phyloP scores from a whole-genome alignment of 257 asterid species.

The Leonotis leonurus region DNA sequence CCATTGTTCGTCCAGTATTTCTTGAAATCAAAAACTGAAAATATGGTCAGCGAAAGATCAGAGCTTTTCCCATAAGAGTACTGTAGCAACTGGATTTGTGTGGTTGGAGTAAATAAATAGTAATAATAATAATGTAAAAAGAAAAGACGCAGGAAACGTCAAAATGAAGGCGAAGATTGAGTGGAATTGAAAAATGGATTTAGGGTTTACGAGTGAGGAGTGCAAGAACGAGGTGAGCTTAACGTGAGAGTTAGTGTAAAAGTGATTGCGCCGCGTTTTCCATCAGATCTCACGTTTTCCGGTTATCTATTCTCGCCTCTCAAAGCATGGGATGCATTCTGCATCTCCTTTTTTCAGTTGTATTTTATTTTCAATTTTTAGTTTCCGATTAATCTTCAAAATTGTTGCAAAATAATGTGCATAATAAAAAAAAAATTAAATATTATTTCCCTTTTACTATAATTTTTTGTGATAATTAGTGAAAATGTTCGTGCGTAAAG shows the following conservation, averaged over 20 bases:
- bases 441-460: no score
- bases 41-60: background rate
- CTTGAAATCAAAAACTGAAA: background rate
- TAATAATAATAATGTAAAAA: background rate
- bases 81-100: slow-evolving; percentile 4
- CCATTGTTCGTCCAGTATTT: slow-evolving; percentile 36
- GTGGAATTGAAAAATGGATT: slow-evolving; percentile 3
- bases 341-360: background rate
- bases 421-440: no score
- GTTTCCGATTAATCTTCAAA: no score
- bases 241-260: slow-evolving; percentile 6
- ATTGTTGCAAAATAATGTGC: no score
- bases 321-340: background rate
- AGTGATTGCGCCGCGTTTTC: background rate
- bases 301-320: background rate
- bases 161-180: slow-evolving; percentile 7
- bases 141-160: slow-evolving; percentile 12
- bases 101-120: background rate
- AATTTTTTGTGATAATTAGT: no score
- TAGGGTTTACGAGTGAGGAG: slow-evolving; percentile 26
- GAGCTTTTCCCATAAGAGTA: background rate
- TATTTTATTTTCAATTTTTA: no score
- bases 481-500: no score
- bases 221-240: background rate
- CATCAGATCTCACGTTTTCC: slow-evolving; percentile 15